phyloP scores from a whole-genome alignment of 176 grass and related monocot genomes.

The Tillandsia leiboldiana region DNA sequence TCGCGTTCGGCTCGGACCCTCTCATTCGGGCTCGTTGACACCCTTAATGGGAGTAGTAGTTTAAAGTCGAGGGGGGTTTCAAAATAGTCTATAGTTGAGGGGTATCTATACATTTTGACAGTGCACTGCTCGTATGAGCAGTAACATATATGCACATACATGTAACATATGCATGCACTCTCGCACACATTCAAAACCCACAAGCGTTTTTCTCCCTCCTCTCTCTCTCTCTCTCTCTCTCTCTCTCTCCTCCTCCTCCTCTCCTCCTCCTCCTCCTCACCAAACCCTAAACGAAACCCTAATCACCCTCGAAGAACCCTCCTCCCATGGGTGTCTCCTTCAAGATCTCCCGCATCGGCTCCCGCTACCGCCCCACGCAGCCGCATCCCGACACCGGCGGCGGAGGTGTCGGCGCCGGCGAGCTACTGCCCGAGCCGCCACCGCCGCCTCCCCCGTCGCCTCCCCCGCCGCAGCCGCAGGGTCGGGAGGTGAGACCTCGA shows the following conservation, averaged over 20 bases:
- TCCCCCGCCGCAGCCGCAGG: not conserved
- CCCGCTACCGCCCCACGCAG: slow-evolving; percentile 25
- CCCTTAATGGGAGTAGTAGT: no score
- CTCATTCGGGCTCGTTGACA: no score
- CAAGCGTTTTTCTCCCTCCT: not conserved
- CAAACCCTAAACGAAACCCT: not conserved
- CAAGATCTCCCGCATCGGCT: slow-evolving; percentile 18
- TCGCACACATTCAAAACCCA: not conserved
- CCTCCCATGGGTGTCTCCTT: slow-evolving; percentile 45
- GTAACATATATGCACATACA: not conserved
- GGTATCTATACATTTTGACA: not conserved
- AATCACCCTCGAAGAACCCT: slow-evolving; percentile 22
- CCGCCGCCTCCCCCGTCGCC: not conserved
- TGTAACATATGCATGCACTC: not conserved
- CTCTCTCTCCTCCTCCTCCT: not conserved
- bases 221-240: not conserved
- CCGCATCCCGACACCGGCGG: not conserved
- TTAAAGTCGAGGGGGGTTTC: no score
- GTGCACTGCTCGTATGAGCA: not conserved
- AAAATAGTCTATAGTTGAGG: no score
- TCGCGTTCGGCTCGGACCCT: no score
- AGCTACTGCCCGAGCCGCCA: not conserved
- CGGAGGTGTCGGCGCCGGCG: not conserved
- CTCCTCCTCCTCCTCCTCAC: not conserved
- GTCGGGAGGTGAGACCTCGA: slow-evolving; percentile 9